These are phyloP conservation scores for Endocladia muricata DNA, from an alignment of 31 red algal species.

Conservation along the genomic window DNA sequence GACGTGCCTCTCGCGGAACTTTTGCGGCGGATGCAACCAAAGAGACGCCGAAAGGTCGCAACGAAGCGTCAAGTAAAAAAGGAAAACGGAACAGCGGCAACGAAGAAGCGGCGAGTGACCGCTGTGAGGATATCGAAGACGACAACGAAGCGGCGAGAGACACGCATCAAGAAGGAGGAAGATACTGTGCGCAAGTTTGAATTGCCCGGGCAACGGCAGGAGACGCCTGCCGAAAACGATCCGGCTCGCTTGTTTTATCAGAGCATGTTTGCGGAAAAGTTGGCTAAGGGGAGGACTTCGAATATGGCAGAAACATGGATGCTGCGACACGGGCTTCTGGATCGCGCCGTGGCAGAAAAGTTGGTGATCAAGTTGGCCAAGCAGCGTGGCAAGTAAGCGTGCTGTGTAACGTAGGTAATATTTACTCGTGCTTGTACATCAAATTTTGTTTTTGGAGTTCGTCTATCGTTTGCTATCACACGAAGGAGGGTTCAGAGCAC, in stretches of 20 bases:
- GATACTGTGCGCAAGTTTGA: slow-evolving; percentile 58
- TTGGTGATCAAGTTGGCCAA: not conserved
- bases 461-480: no score
- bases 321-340: slow-evolving; percentile 69
- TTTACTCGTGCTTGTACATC: no score
- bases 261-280: slow-evolving; percentile 85
- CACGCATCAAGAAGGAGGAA: slow-evolving; percentile 29
- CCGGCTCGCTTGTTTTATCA: slow-evolving; percentile 83
- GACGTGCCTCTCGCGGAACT: slow-evolving; percentile 39
- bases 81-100: not conserved
- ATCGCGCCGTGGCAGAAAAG: slow-evolving; percentile 2
- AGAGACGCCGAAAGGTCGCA: not conserved
- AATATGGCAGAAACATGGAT: slow-evolving; percentile 74
- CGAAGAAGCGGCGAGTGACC: not conserved
- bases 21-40: not conserved
- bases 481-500: no score
- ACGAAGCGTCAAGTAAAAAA: slow-evolving; percentile 40
- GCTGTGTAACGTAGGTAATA: no score
- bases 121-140: not conserved
- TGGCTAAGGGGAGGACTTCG: slow-evolving; percentile 22
- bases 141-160: not conserved
- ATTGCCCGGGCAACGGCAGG: slow-evolving; percentile 65
- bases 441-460: no score
- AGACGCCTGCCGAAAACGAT: slow-evolving; percentile 70
- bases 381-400: no score